Base-by-base conservation (phyloP, 352 stramenopile genomes). In the Phytophthora citrophthora region DNA sequence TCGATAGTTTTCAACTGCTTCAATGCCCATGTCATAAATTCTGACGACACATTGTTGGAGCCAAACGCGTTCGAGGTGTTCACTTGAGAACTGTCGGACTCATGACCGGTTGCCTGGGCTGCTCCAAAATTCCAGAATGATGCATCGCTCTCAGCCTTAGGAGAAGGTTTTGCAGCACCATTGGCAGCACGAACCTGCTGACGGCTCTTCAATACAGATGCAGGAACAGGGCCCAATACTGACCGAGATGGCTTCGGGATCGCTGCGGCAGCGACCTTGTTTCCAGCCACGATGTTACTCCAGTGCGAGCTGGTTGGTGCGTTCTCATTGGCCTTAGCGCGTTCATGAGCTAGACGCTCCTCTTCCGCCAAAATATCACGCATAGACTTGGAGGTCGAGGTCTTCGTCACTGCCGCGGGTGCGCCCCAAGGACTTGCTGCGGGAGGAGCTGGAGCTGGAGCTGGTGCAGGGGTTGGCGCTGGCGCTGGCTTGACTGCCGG, bases 121-220 rank as follows among this genome's bases (percentile, higher is more conserved):
- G 75, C 81, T 29, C 80, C 85, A 74, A 95, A 95, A 65, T 93
- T 95, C 86, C 86, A 95, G 54, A 95, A 95, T 2, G 83, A 90
- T 0, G 84, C 83, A 47, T 95, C 86, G 24, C 56, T 88, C 40
- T 90, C 79, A 4, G 64, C 24, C 59, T 89, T 89, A 3, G 64
- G 49, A 0, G 80, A 80, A 15, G 71, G 61, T 31, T 64, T 72
- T 2, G 64, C 34, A 13, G 58, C 58, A 7, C 77, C 74, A 45
- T 85, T 87, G 5, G 73, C 63, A 34, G 58, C 51, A 48, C 83
- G 81, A 5, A 76, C 68, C 49, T 89, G 78, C 41, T 88, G 83
- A 5, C 76, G 80, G 62, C 84, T 93, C 61, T 94, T 94, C 27
- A 94, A 55, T n/a, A 94, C 85, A 1, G 85, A 92, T 3, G 79